These are phyloP conservation scores for Solanum chacoense DNA, from an alignment of 305 asterid genomes.

Conservation along the genomic window DNA sequence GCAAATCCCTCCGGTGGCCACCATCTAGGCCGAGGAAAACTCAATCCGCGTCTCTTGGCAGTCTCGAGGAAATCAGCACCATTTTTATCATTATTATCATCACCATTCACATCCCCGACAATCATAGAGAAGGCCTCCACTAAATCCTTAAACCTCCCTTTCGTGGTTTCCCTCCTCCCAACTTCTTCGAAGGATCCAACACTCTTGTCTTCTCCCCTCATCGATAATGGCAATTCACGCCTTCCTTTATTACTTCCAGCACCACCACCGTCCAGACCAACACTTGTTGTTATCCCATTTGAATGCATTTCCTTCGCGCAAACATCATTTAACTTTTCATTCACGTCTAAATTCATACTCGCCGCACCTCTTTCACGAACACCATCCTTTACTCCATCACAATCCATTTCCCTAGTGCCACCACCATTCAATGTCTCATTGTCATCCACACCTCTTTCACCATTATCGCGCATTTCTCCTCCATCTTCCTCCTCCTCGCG, in stretches of 20 bases:
- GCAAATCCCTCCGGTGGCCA: not conserved
- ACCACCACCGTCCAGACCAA: not conserved
- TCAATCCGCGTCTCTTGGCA: not conserved
- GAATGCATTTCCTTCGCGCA: not conserved
- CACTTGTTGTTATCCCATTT: not conserved
- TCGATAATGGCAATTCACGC: not conserved
- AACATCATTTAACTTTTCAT: not conserved
- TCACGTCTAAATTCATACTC: not conserved
- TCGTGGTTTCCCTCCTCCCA: not conserved
- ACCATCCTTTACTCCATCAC: not conserved
- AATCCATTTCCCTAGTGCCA: not conserved
- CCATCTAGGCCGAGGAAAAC: slow-evolving; percentile 1
- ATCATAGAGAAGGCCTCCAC: not conserved
- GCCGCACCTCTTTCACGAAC: not conserved
- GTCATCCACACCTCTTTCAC: not conserved
- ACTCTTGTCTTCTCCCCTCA: not conserved
- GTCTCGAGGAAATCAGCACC: not conserved
- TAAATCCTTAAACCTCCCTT: not conserved
- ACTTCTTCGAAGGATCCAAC: not conserved
- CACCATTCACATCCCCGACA: not conserved
- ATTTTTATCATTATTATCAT: not conserved
- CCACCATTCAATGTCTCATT: not conserved
- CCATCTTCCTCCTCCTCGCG: not conserved
- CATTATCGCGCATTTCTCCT: not conserved
- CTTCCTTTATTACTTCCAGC: not conserved